Evolutionary conservation across 495 filamentous ascomycete genomes (phyloP).

Genomic region (Rostrohypoxylon terebratum): DNA sequence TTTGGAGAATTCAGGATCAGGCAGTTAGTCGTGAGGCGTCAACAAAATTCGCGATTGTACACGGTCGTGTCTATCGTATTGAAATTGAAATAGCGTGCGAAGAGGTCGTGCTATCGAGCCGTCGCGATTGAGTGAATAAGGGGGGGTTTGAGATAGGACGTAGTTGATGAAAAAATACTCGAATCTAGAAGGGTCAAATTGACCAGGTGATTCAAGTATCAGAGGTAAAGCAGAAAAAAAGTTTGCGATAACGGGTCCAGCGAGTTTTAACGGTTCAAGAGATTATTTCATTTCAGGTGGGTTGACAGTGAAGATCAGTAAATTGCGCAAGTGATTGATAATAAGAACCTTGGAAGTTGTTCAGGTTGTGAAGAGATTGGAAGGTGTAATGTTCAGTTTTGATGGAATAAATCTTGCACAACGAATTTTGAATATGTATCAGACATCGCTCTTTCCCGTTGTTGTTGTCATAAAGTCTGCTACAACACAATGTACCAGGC

Average conservation of each 20-base stretch:
- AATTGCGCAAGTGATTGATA: conserved; percentile 18
- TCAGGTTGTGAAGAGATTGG: not conserved
- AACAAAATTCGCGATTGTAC: conserved; percentile 22
- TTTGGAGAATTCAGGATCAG: conserved; percentile 43
- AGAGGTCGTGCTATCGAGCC: not conserved
- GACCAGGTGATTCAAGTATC: conserved; percentile 16
- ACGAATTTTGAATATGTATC: not conserved
- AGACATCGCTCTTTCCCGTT: not conserved
- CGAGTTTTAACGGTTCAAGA: conserved; percentile 15
- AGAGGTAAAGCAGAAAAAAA: conserved; percentile 5
- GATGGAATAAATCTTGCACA: not conserved
- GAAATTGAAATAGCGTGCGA: conserved; percentile 7
- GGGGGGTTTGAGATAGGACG: conserved; percentile 3
- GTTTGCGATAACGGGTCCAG: conserved; percentile 28
- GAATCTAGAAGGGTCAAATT: conserved; percentile 31
- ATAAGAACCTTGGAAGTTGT: no score
- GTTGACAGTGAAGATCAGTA: not conserved
- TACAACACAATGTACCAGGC: conserved; percentile 1
- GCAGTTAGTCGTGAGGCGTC: conserved; percentile 11
- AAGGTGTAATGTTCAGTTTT: not conserved
- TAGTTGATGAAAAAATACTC: conserved; percentile 11
- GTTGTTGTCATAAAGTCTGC: conserved; percentile 40
- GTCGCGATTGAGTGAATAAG: conserved; percentile 25
- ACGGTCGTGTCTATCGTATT: conserved; percentile 2
- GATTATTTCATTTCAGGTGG: conserved; percentile 16